Base-by-base conservation (phyloP, 108 stramenopile species). In the Cyclostephanos tholiformis region DNA sequence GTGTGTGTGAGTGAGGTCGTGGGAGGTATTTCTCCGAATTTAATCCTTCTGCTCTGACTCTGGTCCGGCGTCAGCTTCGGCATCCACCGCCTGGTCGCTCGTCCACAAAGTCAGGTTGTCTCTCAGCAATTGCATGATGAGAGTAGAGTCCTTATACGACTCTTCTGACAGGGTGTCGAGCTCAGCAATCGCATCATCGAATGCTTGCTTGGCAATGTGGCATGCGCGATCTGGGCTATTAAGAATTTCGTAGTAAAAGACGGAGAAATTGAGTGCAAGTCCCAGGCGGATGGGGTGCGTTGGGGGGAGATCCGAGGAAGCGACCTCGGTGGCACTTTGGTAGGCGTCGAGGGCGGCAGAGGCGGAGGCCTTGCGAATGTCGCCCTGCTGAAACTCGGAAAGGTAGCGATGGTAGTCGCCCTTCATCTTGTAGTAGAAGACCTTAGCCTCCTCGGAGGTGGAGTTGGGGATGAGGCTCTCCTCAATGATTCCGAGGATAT, bases 91-190 rank as follows among this genome's bases (percentile, higher is more conserved):
- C 72, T 97, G 96, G 71, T 99, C 99, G 27, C 85, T 87, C 19
- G 99, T 99, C 99, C 99, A 99, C 77, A 99, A 82, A 12, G 99
- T 99, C 69, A 99, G 85, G 98, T 99, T 99, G 83, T 99, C 99
- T 52, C 99, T 86, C 39, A 99, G 87, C 57, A 99, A 83, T 87
- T 99, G 99, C 99, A 99, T 99, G 87, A 99, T 99, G 65, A 99
- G 94, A 14, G 99, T 99, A 8, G 97, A 97, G 82, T 99, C 99
- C 97, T 99, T 99, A 97, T 99, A 99, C 10, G 92, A 92, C 84
- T 99, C 98, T 75, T 99, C 99, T 67, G 95, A 92, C 66, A 99
- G 86, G 35, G 98, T 99, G 87, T 99, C 99, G 50, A 99, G 92
- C 82, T 99, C 98, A 32, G 98, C 98, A 79, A 99, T 99, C 72